Evolutionary conservation across 2,329 filamentous ascomycete genomes (phyloP).

Genomic region (Beauveria caledonica): DNA sequence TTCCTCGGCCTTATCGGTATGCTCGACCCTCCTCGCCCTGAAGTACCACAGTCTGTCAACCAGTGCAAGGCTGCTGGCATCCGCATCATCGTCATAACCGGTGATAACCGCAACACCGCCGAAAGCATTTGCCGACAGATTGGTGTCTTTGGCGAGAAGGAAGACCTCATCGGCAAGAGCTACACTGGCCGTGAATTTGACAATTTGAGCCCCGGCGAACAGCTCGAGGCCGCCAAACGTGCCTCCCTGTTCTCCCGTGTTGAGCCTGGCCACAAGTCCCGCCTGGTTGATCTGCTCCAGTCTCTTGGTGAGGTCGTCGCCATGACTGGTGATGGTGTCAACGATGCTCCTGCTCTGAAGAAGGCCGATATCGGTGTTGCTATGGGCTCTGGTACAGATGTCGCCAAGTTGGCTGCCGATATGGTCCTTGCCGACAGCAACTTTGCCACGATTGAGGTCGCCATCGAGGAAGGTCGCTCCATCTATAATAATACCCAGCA

Average conservation of each 20-base stretch:
- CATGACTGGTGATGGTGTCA: slow-evolving; percentile 98
- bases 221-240: slow-evolving; percentile 73
- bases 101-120: slow-evolving; percentile 94
- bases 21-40: slow-evolving; percentile 90
- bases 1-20: slow-evolving; percentile 90
- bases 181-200: slow-evolving; percentile 95
- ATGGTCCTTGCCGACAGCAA: slow-evolving; percentile 99
- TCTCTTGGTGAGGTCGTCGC: slow-evolving; percentile 89
- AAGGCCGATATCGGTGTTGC: slow-evolving; percentile 98
- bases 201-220: slow-evolving; percentile 65
- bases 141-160: slow-evolving; percentile 75
- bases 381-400: slow-evolving; percentile 97
- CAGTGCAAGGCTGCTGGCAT: slow-evolving; percentile 92
- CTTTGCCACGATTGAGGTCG: slow-evolving; percentile 93
- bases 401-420: slow-evolving; percentile 91
- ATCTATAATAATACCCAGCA: slow-evolving; percentile 99
- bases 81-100: slow-evolving; percentile 94
- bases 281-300: slow-evolving; percentile 91
- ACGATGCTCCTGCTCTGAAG: slow-evolving; percentile 94
- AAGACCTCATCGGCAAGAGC: slow-evolving; percentile 85
- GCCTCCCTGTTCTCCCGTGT: slow-evolving; percentile 94
- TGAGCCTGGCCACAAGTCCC: slow-evolving; percentile 94
- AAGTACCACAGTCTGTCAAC: slow-evolving; percentile 76
- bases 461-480: slow-evolving; percentile 91
- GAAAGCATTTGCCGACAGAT: slow-evolving; percentile 98